These are phyloP conservation scores for Mycena citricolor DNA, from an alignment of 1,284 basidiomycete genomes.

Conservation along the genomic window DNA sequence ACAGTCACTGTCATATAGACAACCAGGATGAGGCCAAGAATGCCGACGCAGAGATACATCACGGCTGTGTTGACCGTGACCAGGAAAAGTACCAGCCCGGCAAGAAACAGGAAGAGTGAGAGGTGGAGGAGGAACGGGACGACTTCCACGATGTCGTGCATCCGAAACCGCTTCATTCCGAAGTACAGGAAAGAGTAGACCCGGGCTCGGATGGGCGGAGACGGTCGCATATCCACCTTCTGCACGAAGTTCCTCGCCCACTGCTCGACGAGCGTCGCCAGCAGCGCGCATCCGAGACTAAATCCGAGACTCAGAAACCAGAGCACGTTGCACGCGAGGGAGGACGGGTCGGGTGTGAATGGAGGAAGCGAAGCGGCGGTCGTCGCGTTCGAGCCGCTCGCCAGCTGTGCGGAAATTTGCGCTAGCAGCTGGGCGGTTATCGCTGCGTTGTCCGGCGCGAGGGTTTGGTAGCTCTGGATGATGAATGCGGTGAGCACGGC, in stretches of 20 bases:
- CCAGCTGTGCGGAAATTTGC: constrained; percentile 7
- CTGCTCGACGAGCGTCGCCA: constrained; percentile 4
- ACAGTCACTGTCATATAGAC: constrained; percentile 4
- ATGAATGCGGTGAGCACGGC: constrained; percentile 9
- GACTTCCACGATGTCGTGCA: constrained; percentile 1
- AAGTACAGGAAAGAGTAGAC: not conserved
- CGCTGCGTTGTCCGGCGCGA: not conserved
- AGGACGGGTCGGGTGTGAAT: not conserved
- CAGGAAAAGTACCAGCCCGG: constrained; percentile 38
- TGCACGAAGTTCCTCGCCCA: constrained; percentile 1
- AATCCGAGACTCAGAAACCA: constrained; percentile 11
- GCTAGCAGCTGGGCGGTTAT: not conserved
- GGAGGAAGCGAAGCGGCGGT: not conserved
- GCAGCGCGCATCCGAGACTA: constrained; percentile 7
- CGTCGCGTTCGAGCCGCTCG: not conserved
- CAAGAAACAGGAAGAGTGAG: constrained; percentile 40
- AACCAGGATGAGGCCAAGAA: not conserved
- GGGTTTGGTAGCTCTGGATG: constrained; percentile 9
- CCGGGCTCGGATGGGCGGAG: not conserved
- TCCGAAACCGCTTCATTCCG: not conserved
- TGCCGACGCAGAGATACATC: not conserved
- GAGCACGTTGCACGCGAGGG: constrained; percentile 3
- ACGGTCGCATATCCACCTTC: not conserved
- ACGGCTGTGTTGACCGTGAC: constrained; percentile 28
- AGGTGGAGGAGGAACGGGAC: constrained; percentile 37